phyloP scores from a whole-genome alignment of 2,329 filamentous ascomycete genomes.

The Penicillium verrucosum region DNA sequence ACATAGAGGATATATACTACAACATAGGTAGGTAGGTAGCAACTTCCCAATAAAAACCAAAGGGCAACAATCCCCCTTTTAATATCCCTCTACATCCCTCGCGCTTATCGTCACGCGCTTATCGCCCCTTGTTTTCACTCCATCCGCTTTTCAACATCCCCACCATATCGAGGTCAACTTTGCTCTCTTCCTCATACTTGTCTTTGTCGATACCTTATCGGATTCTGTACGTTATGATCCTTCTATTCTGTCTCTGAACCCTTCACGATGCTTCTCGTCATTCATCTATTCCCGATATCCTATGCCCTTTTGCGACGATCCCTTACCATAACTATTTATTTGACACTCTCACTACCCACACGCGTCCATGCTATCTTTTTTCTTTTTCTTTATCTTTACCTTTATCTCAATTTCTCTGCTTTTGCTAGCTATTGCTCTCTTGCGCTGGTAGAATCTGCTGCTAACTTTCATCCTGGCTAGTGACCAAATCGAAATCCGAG shows the following conservation, averaged over 20 bases:
- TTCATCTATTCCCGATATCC: background rate
- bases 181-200: background rate
- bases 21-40: no score
- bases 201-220: background rate
- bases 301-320: background rate
- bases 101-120: slow-evolving; percentile 28
- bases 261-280: background rate
- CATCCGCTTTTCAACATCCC: slow-evolving; percentile 26
- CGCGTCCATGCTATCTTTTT: background rate
- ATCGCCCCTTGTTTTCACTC: slow-evolving; percentile 26
- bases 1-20: background rate
- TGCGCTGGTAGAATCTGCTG: background rate
- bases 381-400: no score
- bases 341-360: background rate
- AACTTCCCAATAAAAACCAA: background rate
- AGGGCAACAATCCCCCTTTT: background rate
- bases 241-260: background rate
- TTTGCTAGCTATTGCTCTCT: background rate
- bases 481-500: background rate
- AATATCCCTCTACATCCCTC: slow-evolving; percentile 6
- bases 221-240: background rate
- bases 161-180: slow-evolving; percentile 14
- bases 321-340: background rate
- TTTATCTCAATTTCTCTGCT: background rate
- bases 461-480: background rate